Evolutionary conservation across 129 eudicot genomes (phyloP), one percentile per base, ranked within the genome.

Genomic region (Apium graveolens): DNA sequence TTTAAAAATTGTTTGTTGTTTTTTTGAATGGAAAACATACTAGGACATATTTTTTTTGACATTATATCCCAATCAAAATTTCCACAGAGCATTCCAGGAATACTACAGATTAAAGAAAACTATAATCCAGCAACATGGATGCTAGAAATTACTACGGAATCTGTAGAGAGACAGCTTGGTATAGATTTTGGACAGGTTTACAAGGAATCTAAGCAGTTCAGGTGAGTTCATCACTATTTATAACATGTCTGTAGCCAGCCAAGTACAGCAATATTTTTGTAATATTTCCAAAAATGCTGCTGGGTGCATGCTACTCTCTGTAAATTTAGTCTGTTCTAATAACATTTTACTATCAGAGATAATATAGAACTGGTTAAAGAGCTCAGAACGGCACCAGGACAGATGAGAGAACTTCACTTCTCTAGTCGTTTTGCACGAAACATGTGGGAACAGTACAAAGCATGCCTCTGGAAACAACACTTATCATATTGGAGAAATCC

Each of bases 391-490:
- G 81, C 79, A 38, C 34, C 81, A 11, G 39, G 32, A 38, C 68
- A 68, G 24, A 77, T 55, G 11, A 20, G 48, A 48, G 79, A 60
- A 29, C 82, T 83, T 13, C 79, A 78, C 41, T 83, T 83, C 63
- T 39, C 79, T 10, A 83, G 76, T 29, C 34, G 44, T 32, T 83
- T 42, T 55, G 63, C 79, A 31, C 86, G 75, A 51, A 38, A 76
- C 32, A 65, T 32, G 13, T 66, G 80, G 51, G 78, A 18, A 10
- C 86, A 83, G 34, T 78, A 29, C 41, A 83, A 45, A 66, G 63
- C 68, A n/a, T 83, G 86, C 63, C 65, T 83, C 72, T 83, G 86
- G 86, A 83, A 51, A 43, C 86, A 83, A 17, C 34, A 78, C 77
- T 55, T 73, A 51, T 44, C 82, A 31, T 83, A 83, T 17, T 83